A percentile compares a stretch with the other conserved stretches of the same genome.
These are phyloP conservation scores for Besnoitia besnoiti DNA, from an alignment of 169 alveolate species.

Conservation along the genomic window DNA sequence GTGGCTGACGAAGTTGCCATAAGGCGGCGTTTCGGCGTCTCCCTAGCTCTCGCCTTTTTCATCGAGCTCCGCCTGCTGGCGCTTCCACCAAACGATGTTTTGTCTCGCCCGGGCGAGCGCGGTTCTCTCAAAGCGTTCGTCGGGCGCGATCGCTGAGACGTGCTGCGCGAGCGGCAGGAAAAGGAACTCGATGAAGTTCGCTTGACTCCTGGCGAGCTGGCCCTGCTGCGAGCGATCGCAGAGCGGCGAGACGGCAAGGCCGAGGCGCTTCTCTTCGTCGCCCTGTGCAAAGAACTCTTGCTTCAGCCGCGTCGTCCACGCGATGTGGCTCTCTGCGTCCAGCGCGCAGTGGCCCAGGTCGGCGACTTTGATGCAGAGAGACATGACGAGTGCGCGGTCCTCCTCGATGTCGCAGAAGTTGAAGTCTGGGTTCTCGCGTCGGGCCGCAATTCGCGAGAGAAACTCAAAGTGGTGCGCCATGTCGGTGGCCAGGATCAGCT, in stretches of 20 bases:
- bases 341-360: slow-evolving; percentile 93
- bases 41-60: neutral
- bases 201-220: slow-evolving; percentile 83
- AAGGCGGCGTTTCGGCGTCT: no score
- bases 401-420: slow-evolving; percentile 75
- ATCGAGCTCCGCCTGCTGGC: neutral
- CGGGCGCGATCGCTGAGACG: slow-evolving; percentile 40
- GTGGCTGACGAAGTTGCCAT: no score
- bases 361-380: slow-evolving; percentile 89
- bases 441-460: slow-evolving; percentile 84
- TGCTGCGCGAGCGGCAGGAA: slow-evolving; percentile 80
- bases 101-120: slow-evolving; percentile 10
- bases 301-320: slow-evolving; percentile 91
- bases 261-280: slow-evolving; percentile 79
- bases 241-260: slow-evolving; percentile 84
- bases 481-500: slow-evolving; percentile 92
- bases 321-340: slow-evolving; percentile 88
- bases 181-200: slow-evolving; percentile 83
- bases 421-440: slow-evolving; percentile 50
- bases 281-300: slow-evolving; percentile 87
- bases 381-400: slow-evolving; percentile 85
- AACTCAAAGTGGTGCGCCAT: slow-evolving; percentile 91
- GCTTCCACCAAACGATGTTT: neutral
- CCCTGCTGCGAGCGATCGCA: slow-evolving; percentile 79
- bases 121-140: neutral